Base-by-base conservation (phyloP, 208 protist genomes). In the Ichthyophonus hoferi region DNA sequence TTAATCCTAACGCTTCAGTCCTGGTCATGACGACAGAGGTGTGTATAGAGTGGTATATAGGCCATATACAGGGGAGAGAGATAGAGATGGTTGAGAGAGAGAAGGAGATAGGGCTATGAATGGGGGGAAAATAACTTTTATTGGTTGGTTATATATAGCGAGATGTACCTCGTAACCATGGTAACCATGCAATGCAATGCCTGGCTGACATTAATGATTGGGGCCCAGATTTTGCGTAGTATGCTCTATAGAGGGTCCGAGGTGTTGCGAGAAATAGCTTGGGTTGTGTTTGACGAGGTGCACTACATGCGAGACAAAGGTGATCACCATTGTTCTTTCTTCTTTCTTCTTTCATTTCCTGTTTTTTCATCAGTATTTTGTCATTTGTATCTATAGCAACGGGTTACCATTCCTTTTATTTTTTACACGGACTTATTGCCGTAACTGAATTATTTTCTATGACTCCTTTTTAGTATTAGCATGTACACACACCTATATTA, bases 241-340 rank as follows among this genome's bases (percentile, higher is more conserved):
- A 99, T 99, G 98, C 94, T 99, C 1, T 99, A 99, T 94, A 93
- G 96, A 43, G 98, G 98, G 40, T 98, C 96, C 0, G 98, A 99
- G 90, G 95, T 99, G 84, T 96, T 99, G 86, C 96, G 98, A 33
- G 98, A 99, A 92, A 97, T 99, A 2, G 96, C 96, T 34, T 99
- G 98, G 95, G 99, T 99, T 14, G 96, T 99, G 43, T 99, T 99
- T 90, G 99, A 99, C 92, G 98, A 99, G 93, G 98, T 99, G 79
- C 99, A 99, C 94, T 99, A 99, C 95, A 99, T 99, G 97, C 95
- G 98, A 50, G 98, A 99, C 92, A 98, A 98, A 90, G 96, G 50
- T 67, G 50, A 95, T 1, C 17, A 31, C 37, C 40, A 89, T 89
- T 90, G 40, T 87, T 90, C 38, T 39, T 14, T 24, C 34, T 86